A percentile compares a stretch with the other conserved stretches of the same genome.
These are phyloP conservation scores for Debaryomycetaceae sp. DNA, from an alignment of 1,139 yeast genomes.

Conservation along the genomic window DNA sequence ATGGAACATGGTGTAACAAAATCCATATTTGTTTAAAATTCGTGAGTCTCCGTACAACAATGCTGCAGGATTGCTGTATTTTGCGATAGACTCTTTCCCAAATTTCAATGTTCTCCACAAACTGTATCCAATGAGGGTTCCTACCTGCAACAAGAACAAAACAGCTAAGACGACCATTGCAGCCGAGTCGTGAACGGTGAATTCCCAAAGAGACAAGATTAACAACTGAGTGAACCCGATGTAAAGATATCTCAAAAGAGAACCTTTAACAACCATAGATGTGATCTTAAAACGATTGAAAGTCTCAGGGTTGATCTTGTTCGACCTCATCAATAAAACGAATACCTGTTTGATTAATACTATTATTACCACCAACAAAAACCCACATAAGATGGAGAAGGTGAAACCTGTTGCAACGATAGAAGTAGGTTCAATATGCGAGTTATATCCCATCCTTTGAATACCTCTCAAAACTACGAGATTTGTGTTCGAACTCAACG, in stretches of 20 bases:
- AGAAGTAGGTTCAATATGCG: slow-evolving; percentile 68
- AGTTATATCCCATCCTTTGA: slow-evolving; percentile 64
- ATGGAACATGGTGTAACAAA: slow-evolving; percentile 77
- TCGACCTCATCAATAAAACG: slow-evolving; percentile 39
- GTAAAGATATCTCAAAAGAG: slow-evolving; percentile 63
- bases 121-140: slow-evolving; percentile 57
- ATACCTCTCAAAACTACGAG: slow-evolving; percentile 71
- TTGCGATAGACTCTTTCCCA: slow-evolving; percentile 52
- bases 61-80: slow-evolving; percentile 73
- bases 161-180: slow-evolving; percentile 72
- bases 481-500: slow-evolving; percentile 37
- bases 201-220: slow-evolving; percentile 72
- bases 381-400: slow-evolving; percentile 67
- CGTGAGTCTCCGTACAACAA: slow-evolving; percentile 65
- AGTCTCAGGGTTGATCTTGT: slow-evolving; percentile 46
- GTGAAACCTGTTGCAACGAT: slow-evolving; percentile 75
- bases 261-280: slow-evolving; percentile 64
- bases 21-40: slow-evolving; percentile 68
- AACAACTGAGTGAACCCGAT: slow-evolving; percentile 74
- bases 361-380: slow-evolving; percentile 43
- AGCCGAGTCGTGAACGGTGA: slow-evolving; percentile 64
- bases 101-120: slow-evolving; percentile 54
- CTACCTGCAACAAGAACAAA: slow-evolving; percentile 53
- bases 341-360: slow-evolving; percentile 50
- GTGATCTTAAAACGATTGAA: slow-evolving; percentile 49